Evolutionary conservation across 805 yeast genomes (phyloP), one percentile per base, ranked within the genome.

Genomic region (Yarrowia phangngaensis): DNA sequence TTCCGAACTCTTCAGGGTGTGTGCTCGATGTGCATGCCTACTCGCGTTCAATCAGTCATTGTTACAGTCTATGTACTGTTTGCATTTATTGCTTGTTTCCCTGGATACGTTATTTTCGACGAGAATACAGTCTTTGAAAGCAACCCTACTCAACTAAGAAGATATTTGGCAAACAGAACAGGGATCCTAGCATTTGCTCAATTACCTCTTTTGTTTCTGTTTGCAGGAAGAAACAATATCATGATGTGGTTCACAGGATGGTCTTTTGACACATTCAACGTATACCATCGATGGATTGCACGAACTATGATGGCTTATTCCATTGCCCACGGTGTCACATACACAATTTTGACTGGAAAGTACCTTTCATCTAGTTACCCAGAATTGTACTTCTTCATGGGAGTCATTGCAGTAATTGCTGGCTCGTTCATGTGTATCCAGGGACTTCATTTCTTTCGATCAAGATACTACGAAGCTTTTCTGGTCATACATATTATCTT

Each of bases 151-250:
- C 72, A 74, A 8, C 59, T 69, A 54, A 56, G 68, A 55, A 60
- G 75, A 14, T 70, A 63, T 53, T 53, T 64, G 43, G 73, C 75
- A 5, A 90, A 77, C 56, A 66, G 85, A 57, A 57, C 79, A 2
- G 83, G 79, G 2, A 70, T 79, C 16, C 58, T 77, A 26, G 60
- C 70, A 2, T 68, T 71, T 15, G 62, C 72, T 64, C 63, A 67
- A 53, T 33, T 71, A 20, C 85, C 85, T 3, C 60, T 78, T 36
- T 53, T 78, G 35, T 65, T 77, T 28, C 61, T 79, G 43, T 78
- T 79, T 58, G 79, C 83, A 2, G 77, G 82, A 32, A 65, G 84
- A 55, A 80, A 80, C 61, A 80, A 80, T 56, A 60, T 80, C 38
- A 59, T 80, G 51, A 78, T 73, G 52, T 75, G 76, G 75, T 14